Conservation (phyloP, 495 filamentous ascomycete species). For the Venustampulla echinocandica region DNA sequence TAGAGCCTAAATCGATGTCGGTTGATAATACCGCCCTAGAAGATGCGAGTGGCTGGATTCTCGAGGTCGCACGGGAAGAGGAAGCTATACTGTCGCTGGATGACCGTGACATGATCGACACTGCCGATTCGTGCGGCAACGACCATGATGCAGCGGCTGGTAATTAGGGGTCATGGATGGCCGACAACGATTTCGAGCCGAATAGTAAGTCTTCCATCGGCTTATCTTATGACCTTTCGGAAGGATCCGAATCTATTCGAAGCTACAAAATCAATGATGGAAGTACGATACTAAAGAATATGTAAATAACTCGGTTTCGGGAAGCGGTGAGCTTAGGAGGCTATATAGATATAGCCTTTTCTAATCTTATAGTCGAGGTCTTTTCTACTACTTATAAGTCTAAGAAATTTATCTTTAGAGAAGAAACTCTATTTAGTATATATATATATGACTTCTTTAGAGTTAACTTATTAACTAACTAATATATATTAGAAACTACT, state of each 20-base stretch:
- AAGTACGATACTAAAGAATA: slow-evolving; percentile 1
- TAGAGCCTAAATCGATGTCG: not conserved
- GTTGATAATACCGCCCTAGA: not conserved
- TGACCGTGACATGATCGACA: not conserved
- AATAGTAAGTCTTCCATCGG: not conserved
- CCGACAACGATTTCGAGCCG: not conserved
- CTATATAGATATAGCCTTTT: not conserved
- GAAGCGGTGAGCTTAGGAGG: not conserved
- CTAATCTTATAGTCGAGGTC: not conserved
- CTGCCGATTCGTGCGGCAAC: not conserved
- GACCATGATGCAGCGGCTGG: not conserved
- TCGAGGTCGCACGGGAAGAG: not conserved
- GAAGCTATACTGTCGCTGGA: not conserved
- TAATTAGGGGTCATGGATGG: not conserved
- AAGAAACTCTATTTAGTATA: not conserved
- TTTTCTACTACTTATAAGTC: not conserved
- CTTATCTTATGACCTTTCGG: not conserved
- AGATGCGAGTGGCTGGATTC: not conserved
- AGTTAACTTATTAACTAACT: not conserved
- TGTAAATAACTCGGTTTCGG: not conserved
- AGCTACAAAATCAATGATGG: not conserved
- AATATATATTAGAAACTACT: not conserved
- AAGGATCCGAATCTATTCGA: not conserved
- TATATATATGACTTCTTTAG: not conserved
- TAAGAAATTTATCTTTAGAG: not conserved